A percentile compares a stretch with the other conserved stretches of the same genome.
These are phyloP conservation scores for Selaginella moellendorffii DNA, from an alignment of 75 land plant genomes.

Conservation along the genomic window DNA sequence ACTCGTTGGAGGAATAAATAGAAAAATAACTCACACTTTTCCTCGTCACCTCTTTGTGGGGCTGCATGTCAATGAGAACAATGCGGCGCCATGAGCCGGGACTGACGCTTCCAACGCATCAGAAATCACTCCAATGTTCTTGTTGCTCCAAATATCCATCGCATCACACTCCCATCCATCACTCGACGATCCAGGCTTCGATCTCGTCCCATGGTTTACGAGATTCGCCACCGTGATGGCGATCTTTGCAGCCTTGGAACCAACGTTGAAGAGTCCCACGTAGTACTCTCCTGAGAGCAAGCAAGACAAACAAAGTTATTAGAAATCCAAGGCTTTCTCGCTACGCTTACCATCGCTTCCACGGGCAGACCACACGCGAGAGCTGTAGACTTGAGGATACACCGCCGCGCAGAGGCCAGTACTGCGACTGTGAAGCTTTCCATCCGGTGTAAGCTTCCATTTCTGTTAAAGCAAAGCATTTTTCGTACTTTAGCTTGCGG, in stretches of 20 bases:
- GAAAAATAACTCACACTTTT: neutral
- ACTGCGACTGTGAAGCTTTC: neutral
- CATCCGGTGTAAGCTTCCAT: neutral
- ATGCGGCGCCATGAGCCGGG: slow-evolving; percentile 34
- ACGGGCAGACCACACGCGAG: slow-evolving; percentile 11
- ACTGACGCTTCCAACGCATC: slow-evolving; percentile 23
- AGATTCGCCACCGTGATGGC: slow-evolving; percentile 31
- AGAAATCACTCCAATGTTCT: slow-evolving; percentile 18
- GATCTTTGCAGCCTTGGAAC: slow-evolving; percentile 16
- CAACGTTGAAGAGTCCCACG: slow-evolving; percentile 63
- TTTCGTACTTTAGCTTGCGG: neutral
- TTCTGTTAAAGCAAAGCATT: neutral
- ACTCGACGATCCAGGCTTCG: slow-evolving; percentile 9
- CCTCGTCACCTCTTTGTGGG: neutral
- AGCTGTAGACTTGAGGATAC: neutral
- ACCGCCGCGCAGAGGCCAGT: slow-evolving; percentile 6
- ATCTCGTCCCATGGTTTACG: neutral
- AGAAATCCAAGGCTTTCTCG: too few species aligned
- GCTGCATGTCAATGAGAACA: slow-evolving; percentile 46
- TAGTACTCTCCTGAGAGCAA: slow-evolving; percentile 42
- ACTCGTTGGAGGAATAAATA: neutral
- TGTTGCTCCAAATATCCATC: slow-evolving; percentile 53
- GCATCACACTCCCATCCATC: slow-evolving; percentile 22
- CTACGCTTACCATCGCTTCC: slow-evolving; percentile 3
- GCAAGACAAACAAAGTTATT: too few species aligned